A percentile compares a stretch with the other conserved stretches of the same genome.
These are phyloP conservation scores for Camellia oleifera DNA, from an alignment of 179 eudicot genomes.

Conservation along the genomic window DNA sequence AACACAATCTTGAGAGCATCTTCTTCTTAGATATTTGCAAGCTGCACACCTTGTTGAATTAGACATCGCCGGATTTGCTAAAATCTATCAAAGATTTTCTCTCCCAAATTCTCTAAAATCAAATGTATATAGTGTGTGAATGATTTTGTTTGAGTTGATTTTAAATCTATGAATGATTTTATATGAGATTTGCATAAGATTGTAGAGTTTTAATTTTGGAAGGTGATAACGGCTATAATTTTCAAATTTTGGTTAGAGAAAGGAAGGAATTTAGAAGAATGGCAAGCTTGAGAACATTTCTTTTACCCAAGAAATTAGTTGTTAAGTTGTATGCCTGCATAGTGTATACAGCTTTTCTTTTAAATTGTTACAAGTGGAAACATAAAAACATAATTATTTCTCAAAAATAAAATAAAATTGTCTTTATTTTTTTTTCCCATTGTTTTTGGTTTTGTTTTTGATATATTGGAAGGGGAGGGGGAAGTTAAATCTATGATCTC, in stretches of 20 bases:
- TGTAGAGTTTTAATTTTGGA: slow-evolving; percentile 6
- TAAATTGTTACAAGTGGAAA: too few species aligned
- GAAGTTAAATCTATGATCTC: too few species aligned
- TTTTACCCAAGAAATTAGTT: neutral
- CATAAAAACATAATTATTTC: too few species aligned
- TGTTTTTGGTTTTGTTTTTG: too few species aligned
- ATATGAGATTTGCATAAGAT: slow-evolving; percentile 1
- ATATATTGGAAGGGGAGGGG: too few species aligned
- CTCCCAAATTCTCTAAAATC: slow-evolving; percentile 4
- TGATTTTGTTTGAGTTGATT: neutral
- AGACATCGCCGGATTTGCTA: slow-evolving; percentile 26
- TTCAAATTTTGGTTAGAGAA: neutral
- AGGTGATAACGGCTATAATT: slow-evolving; percentile 12
- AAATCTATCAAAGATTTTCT: slow-evolving; percentile 15
- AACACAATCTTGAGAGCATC: slow-evolving; percentile 47
- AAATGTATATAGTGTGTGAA: neutral
- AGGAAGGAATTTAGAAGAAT: neutral
- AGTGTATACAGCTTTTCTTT: too few species aligned
- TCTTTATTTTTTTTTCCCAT: too few species aligned
- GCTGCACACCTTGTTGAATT: slow-evolving; percentile 47
- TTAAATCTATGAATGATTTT: neutral
- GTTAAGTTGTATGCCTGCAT: neutral
- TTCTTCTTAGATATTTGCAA: slow-evolving; percentile 45
- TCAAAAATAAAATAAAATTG: too few species aligned
- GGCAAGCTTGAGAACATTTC: neutral